Evolutionary conservation across 2,329 filamentous ascomycete genomes (phyloP), one percentile per base, ranked within the genome.

Genomic region (Xylaria sp.): DNA sequence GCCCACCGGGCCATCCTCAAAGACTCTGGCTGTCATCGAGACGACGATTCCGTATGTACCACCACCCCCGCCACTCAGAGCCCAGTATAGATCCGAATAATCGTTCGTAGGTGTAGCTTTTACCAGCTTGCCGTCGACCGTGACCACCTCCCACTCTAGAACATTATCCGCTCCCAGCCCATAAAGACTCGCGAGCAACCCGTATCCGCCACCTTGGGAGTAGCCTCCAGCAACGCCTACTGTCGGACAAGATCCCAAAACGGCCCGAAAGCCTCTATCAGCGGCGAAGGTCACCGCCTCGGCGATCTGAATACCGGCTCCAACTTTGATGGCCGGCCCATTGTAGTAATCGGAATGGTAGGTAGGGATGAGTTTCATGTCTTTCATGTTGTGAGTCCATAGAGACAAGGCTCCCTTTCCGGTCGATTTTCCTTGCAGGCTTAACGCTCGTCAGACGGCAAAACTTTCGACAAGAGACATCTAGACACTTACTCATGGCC

Each of bases 21-120:
- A 81, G 1, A 84, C 81, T 68, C 84, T 85, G 46, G 84, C 79
- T 0, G 85, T 89, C 75, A 89, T 80, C 1, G 84, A 86, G 18
- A 83, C 76, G 1, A 90, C 86, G 12, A 52, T 34, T 1, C 46
- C 59, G 15, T 45, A 62, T 1, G 59, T 62, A 34, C 46, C 48
- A 34, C 46, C 59, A 3, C 59, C 59, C 4, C 59, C 59, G 4
- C 59, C 59, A 30, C 23, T 20, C 23, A 62, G 34, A 23, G 59
- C 59, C 59, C 59, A 62, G 34, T 53, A 62, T 9, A 55, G 43
- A 25, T 62, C 59, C 4, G 45, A 25, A 32, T 55, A 15, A 10
- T 59, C 10, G 15, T 43, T 20, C 5, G 32, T 32, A n/a, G 46
- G 46, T 10, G 32, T 60, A 8, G 59, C 59, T 5, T 4, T 43